These are phyloP conservation scores for Gymnopus androsaceus DNA, from an alignment of 1,284 basidiomycete genomes.

Conservation along the genomic window DNA sequence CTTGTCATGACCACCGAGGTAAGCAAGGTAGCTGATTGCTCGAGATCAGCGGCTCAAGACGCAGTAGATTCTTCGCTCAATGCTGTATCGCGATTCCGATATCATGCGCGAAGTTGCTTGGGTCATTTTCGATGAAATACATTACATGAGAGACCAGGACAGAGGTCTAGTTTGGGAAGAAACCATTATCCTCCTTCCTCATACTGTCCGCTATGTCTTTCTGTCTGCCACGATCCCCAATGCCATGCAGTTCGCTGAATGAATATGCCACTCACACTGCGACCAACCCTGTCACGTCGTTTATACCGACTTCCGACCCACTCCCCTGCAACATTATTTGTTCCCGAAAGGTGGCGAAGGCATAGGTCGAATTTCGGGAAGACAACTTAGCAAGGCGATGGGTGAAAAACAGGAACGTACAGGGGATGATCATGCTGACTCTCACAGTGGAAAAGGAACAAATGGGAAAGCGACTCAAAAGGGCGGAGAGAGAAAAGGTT, in stretches of 20 bases:
- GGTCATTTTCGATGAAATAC: conserved; percentile 99
- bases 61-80: conserved; percentile 90
- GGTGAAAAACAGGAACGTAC: conserved; percentile 81
- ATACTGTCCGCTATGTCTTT: conserved; percentile 96
- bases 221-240: conserved; percentile 99
- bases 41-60: background rate
- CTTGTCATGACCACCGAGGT: conserved; percentile 99
- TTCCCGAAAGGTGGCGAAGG: conserved; percentile 97
- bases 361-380: conserved; percentile 95
- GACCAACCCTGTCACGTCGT: conserved; percentile 99
- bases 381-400: conserved; percentile 99
- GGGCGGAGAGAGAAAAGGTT: conserved; percentile 88
- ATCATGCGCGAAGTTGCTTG: conserved; percentile 99
- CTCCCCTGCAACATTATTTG: conserved; percentile 96
- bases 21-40: conserved; percentile 24
- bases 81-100: conserved; percentile 99
- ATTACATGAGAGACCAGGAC: conserved; percentile 99
- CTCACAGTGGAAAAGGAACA: conserved; percentile 77
- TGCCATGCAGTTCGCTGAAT: conserved; percentile 99
- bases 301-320: conserved; percentile 98
- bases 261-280: conserved; percentile 98
- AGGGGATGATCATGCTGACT: conserved; percentile 91
- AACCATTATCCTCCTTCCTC: conserved; percentile 96
- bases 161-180: conserved; percentile 86
- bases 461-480: conserved; percentile 92